phyloP scores from a whole-genome alignment of 2,329 filamentous ascomycete species.

The Trichoderma brevicompactum region DNA sequence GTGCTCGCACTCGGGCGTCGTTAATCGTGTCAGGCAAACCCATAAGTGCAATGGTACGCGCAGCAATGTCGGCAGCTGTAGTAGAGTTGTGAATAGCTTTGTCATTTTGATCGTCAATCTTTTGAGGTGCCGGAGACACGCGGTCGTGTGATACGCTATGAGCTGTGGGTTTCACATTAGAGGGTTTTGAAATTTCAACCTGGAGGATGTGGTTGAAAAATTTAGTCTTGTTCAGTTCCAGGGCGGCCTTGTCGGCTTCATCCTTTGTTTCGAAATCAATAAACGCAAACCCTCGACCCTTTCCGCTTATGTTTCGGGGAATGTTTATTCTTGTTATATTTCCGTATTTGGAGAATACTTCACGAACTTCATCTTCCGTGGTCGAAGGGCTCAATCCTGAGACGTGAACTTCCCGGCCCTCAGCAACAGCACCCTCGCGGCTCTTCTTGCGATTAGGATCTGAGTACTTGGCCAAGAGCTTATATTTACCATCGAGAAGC shows the following conservation, averaged over 20 bases:
- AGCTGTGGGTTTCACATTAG: slow-evolving; percentile 61
- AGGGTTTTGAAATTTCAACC: slow-evolving; percentile 64
- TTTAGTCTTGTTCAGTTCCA: slow-evolving; percentile 71
- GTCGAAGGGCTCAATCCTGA: slow-evolving; percentile 67
- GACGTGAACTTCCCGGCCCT: slow-evolving; percentile 84
- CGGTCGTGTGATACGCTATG: slow-evolving; percentile 46
- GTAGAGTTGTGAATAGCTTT: slow-evolving; percentile 44
- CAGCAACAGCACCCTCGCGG: slow-evolving; percentile 79
- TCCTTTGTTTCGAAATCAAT: slow-evolving; percentile 75
- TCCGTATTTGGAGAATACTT: slow-evolving; percentile 76
- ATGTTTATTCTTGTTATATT: slow-evolving; percentile 73
- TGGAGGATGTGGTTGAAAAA: slow-evolving; percentile 69
- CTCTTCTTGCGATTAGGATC: slow-evolving; percentile 78
- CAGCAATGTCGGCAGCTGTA: slow-evolving; percentile 56
- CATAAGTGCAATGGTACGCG: slow-evolving; percentile 79
- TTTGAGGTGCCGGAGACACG: slow-evolving; percentile 42
- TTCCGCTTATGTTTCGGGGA: slow-evolving; percentile 68
- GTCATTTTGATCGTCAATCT: slow-evolving; percentile 46
- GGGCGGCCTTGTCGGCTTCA: slow-evolving; percentile 67
- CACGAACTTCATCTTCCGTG: slow-evolving; percentile 69
- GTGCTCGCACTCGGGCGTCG: slow-evolving; percentile 75
- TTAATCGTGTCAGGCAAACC: slow-evolving; percentile 92
- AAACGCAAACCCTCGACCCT: slow-evolving; percentile 78
- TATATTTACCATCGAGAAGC: slow-evolving; percentile 68
- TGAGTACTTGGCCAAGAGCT: slow-evolving; percentile 79